Base-by-base conservation (phyloP, 208 protist genomes). In the Crithidia sp. region DNA sequence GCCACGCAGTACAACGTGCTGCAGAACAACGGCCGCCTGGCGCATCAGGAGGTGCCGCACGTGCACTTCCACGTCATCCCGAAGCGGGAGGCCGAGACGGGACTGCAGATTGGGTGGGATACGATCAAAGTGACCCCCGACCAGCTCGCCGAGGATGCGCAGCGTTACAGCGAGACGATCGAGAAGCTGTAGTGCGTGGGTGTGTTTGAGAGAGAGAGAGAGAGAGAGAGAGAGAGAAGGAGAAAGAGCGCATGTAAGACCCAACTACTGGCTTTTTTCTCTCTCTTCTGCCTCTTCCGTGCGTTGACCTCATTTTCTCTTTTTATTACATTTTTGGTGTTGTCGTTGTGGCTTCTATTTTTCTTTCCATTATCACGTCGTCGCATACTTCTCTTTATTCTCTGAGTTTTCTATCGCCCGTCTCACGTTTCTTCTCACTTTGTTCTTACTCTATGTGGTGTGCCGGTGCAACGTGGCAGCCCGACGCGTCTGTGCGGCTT, bases 41-140 rank as follows among this genome's bases (percentile, higher is more conserved):
- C 96, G 9, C 90, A 97, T 63, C 96, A 98, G 86, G 90, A 89
- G 76, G 96, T 98, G 76, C 79, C 81, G 40, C 96, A 98, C 73
- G 94, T 98, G 45, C 96, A 98, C 90, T 97, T 97, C 82, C 96
- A 98, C 81, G 71, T 98, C 64, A 98, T 98, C 66, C 96, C 96
- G 13, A 95, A 95, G 83, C 81, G 83, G 13, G 87, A 82, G 19
- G 52, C 17, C 19, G 62, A 61, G 57, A 87, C 84, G n/a, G 92
- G 92, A 3, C 83, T 96, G 41, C 72, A 73, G 55, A 82, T 95
- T 44, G 64, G 71, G 7, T 96, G 92, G 92, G 76, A 91, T 5
- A 82, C 79, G 65, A 41, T 92, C 55, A 82, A 74, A 16, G 91
- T 87, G 14, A 76, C 92, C 54, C 83, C 92, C 40, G 72, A 70